Conservation (phyloP, 2,329 filamentous ascomycete genomes). For the Gremmenia infestans region DNA sequence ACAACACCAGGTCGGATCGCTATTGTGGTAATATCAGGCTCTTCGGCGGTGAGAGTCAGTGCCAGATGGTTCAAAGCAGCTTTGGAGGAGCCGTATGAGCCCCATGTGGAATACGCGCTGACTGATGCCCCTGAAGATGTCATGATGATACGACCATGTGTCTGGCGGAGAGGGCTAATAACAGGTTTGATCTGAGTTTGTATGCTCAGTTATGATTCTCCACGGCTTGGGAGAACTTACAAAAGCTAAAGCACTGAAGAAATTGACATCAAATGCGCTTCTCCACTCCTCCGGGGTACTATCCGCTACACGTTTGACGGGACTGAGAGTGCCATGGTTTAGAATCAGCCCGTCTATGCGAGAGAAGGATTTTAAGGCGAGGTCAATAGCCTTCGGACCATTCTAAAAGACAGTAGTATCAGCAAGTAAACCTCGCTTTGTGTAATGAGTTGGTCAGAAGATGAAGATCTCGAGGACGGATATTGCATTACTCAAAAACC, state of each 20-base stretch:
- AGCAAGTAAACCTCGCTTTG: neutral
- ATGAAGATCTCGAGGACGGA: too few relatives aligned
- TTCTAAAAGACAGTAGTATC: slow-evolving; percentile 30
- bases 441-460: neutral
- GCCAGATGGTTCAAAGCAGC: slow-evolving; percentile 78
- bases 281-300: slow-evolving; percentile 70
- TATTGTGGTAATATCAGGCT: slow-evolving; percentile 68
- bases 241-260: slow-evolving; percentile 77
- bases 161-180: slow-evolving; percentile 62
- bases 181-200: slow-evolving; percentile 59
- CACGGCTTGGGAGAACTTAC: slow-evolving; percentile 42
- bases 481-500: too few relatives aligned
- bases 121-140: slow-evolving; percentile 73
- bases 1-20: slow-evolving; percentile 75
- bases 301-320: slow-evolving; percentile 66
- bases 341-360: slow-evolving; percentile 76
- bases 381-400: slow-evolving; percentile 56
- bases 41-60: slow-evolving; percentile 68
- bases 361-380: slow-evolving; percentile 64
- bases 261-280: slow-evolving; percentile 72
- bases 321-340: slow-evolving; percentile 81
- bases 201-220: neutral
- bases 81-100: slow-evolving; percentile 76
- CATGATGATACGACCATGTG: slow-evolving; percentile 68
- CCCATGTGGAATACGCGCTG: slow-evolving; percentile 67